These are phyloP conservation scores for Talaromyces rugulosus DNA, from an alignment of 2,329 filamentous ascomycete species.

Conservation along the genomic window DNA sequence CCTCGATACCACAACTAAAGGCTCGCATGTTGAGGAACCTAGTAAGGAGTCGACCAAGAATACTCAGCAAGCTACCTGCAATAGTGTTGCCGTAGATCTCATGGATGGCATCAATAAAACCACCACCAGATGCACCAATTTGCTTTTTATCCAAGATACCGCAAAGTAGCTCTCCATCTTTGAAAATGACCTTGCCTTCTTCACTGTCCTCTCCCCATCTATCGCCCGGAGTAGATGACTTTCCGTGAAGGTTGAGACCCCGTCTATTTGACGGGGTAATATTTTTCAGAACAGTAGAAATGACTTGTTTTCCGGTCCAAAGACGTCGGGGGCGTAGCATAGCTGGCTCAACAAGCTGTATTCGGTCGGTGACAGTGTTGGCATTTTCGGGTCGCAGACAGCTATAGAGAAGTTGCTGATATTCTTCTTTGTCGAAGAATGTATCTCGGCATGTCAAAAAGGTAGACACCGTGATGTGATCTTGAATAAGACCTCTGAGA, in stretches of 20 bases:
- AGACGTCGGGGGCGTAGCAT: conserved; percentile 73
- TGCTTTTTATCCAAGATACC: conserved; percentile 96
- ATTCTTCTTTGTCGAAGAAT: conserved; percentile 82
- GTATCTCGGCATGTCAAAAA: conserved; percentile 86
- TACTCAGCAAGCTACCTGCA: conserved; percentile 83
- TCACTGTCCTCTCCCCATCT: conserved; percentile 70
- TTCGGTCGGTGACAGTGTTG: conserved; percentile 76
- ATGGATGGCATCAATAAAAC: conserved; percentile 86
- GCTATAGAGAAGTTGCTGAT: conserved; percentile 89
- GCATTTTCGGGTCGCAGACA: conserved; percentile 85
- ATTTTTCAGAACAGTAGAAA: conserved; percentile 89
- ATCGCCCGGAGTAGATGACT: conserved; percentile 71
- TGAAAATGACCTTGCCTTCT: conserved; percentile 76
- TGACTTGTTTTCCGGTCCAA: conserved; percentile 96
- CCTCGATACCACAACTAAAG: conserved; percentile 96
- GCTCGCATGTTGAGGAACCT: conserved; percentile 88
- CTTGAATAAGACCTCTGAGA: conserved; percentile 91
- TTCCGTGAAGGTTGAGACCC: conserved; percentile 73
- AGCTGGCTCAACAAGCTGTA: conserved; percentile 75
- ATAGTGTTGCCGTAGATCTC: conserved; percentile 86
- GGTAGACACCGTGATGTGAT: conserved; percentile 94
- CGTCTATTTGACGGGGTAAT: conserved; percentile 74
- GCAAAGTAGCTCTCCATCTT: conserved; percentile 79
- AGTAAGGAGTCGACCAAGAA: conserved; percentile 83
- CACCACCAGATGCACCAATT: conserved; percentile 80